Evolutionary conservation across 371 early-diverging fungal species (phyloP).

Genomic region (Apophysomyces elegans): DNA sequence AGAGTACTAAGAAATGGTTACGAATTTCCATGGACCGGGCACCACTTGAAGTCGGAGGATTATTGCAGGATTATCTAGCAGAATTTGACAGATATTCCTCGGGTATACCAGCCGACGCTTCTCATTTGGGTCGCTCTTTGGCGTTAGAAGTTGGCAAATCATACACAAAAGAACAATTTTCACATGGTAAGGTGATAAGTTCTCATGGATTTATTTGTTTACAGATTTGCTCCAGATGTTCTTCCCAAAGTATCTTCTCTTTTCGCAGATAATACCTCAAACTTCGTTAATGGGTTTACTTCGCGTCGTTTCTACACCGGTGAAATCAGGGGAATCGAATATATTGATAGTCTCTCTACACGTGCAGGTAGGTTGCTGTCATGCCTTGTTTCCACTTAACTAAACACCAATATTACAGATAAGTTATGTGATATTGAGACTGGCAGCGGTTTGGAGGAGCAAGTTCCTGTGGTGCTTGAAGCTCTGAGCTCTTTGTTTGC

Average conservation of each 20-base stretch:
- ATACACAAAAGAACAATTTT: constrained; percentile 50
- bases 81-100: constrained; percentile 55
- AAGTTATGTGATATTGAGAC: constrained; percentile 17
- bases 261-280: constrained; percentile 58
- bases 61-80: constrained; percentile 71
- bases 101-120: constrained; percentile 49
- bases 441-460: constrained; percentile 30
- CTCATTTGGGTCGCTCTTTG: constrained; percentile 75
- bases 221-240: constrained; percentile 25
- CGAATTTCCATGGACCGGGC: constrained; percentile 52
- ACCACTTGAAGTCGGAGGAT: constrained; percentile 65
- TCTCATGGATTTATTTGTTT: background rate
- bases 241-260: constrained; percentile 51
- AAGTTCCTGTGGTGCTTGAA: constrained; percentile 47
- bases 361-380: constrained; percentile 14
- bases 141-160: constrained; percentile 74
- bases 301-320: constrained; percentile 61
- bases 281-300: constrained; percentile 64
- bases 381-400: background rate
- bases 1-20: constrained; percentile 74
- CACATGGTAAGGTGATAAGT: constrained; percentile 35
- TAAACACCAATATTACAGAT: background rate
- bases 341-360: constrained; percentile 24
- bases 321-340: constrained; percentile 62
- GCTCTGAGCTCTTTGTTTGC: constrained; percentile 37